phyloP scores from a whole-genome alignment of 225 moss, liverwort and hornwort species.

The Polytrichum formosum region DNA sequence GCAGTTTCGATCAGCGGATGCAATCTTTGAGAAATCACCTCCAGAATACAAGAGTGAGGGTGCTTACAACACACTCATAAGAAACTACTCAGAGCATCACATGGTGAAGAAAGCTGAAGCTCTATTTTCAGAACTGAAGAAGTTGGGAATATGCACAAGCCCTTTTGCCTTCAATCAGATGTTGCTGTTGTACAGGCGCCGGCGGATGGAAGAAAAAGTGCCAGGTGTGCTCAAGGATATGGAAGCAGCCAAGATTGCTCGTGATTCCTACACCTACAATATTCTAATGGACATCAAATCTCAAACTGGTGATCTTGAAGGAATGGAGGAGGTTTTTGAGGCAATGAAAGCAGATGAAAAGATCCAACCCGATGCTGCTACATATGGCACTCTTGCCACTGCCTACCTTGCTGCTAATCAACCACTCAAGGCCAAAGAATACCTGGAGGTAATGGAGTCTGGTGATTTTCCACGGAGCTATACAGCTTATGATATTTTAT shows the following conservation, averaged over 20 bases:
- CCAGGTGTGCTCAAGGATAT: constrained; percentile 24
- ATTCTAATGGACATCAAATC: constrained; percentile 26
- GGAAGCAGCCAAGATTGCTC: constrained; percentile 15
- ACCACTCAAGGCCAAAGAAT: constrained; percentile 21
- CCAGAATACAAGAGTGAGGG: constrained; percentile 11
- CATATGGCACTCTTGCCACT: constrained; percentile 27
- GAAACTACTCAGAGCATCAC: neutral
- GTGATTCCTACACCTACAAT: constrained; percentile 41
- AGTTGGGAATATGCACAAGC: constrained; percentile 11
- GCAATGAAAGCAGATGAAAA: constrained; percentile 25
- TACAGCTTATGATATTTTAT: constrained; percentile 24
- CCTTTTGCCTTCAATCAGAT: constrained; percentile 45
- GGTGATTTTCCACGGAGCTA: constrained; percentile 9
- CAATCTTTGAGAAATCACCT: neutral
- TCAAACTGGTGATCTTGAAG: constrained; percentile 16
- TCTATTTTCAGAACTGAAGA: neutral
- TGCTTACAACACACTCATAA: constrained; percentile 9
- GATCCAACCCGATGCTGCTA: constrained; percentile 21
- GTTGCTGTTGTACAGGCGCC: constrained; percentile 25
- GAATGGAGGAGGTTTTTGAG: constrained; percentile 28
- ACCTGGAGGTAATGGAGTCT: constrained; percentile 19
- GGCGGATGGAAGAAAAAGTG: constrained; percentile 9
- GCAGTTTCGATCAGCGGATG: constrained; percentile 6
- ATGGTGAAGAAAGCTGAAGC: constrained; percentile 13
- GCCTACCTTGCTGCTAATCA: constrained; percentile 19